Evolutionary conservation across 2,329 filamentous ascomycete genomes (phyloP).

Genomic region (Alternaria infectoria): DNA sequence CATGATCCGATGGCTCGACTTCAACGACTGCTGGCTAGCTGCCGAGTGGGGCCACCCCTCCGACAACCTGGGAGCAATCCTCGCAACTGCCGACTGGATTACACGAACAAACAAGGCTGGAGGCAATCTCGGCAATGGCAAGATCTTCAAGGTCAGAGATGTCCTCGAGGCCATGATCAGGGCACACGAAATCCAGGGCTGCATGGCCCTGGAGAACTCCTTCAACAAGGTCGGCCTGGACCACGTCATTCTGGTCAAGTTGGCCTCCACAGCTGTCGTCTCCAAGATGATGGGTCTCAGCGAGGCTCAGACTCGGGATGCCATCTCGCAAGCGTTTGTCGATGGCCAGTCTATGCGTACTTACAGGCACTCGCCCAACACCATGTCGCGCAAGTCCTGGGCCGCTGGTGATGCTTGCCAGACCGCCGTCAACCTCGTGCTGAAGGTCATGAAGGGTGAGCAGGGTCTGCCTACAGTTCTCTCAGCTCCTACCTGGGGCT

Average conservation of each 20-base stretch:
- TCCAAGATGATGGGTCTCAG: slow-evolving; percentile 91
- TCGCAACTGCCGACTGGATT: slow-evolving; percentile 96
- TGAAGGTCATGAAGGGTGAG: slow-evolving; percentile 93
- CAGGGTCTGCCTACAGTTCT: slow-evolving; percentile 89
- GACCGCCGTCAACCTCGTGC: slow-evolving; percentile 85
- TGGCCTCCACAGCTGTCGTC: slow-evolving; percentile 91
- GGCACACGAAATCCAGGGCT: slow-evolving; percentile 98
- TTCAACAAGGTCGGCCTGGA: slow-evolving; percentile 99
- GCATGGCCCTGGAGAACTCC: slow-evolving; percentile 94
- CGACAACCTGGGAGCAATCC: slow-evolving; percentile 95
- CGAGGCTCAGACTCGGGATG: slow-evolving; percentile 91
- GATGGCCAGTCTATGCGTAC: slow-evolving; percentile 96
- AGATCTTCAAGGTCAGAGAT: slow-evolving; percentile 86
- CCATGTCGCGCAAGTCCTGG: slow-evolving; percentile 99
- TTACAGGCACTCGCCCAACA: slow-evolving; percentile 97
- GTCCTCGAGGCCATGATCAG: slow-evolving; percentile 98
- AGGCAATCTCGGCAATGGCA: slow-evolving; percentile 72
- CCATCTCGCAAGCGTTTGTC: slow-evolving; percentile 95
- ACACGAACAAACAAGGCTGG: slow-evolving; percentile 91
- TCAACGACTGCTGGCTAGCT: slow-evolving; percentile 99
- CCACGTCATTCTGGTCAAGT: slow-evolving; percentile 98
- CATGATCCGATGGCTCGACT: slow-evolving; percentile 99
- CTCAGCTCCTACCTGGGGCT: slow-evolving; percentile 92
- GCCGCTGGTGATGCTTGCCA: slow-evolving; percentile 98
- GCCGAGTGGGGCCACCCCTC: slow-evolving; percentile 99